phyloP scores from a whole-genome alignment of 345 rosid genomes.

The Psidium friedrichsthalianum region DNA sequence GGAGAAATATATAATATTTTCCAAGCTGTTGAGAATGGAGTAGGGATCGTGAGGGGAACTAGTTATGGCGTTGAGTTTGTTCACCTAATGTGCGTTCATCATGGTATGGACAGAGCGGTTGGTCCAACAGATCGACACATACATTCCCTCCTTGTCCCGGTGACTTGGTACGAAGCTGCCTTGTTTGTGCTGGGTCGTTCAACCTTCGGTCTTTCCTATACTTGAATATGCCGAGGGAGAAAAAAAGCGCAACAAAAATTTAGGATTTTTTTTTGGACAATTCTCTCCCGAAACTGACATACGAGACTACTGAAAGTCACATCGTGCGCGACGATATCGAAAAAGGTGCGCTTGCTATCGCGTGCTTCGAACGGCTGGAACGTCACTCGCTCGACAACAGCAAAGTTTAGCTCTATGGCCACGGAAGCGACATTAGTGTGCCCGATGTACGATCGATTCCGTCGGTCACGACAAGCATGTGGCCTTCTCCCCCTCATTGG shows the following conservation, averaged over 20 bases:
- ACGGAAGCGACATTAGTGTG: background rate
- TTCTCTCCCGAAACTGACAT: background rate
- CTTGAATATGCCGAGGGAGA: background rate
- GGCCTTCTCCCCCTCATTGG: background rate
- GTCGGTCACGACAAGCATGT: background rate
- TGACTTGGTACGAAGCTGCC: background rate
- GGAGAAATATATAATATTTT: background rate
- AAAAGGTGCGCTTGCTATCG: background rate
- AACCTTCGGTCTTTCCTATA: background rate
- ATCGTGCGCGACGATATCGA: background rate
- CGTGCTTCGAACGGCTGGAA: background rate
- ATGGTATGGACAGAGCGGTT: background rate
- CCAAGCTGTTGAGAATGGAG: background rate
- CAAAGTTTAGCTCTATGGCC: background rate
- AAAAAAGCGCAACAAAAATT: too few relatives aligned
- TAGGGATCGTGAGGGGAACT: background rate
- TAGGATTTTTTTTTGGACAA: too few relatives aligned
- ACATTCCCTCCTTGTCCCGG: background rate
- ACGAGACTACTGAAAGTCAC: fast-evolving
- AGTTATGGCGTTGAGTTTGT: background rate
- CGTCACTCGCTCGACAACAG: background rate
- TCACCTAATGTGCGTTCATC: background rate
- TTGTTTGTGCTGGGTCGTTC: background rate
- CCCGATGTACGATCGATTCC: background rate
- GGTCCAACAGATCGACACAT: background rate